Percentiles rank a stretch among this genome's conserved stretches.
phyloP scores from a whole-genome alignment of 2,329 filamentous ascomycete genomes.

The Alternaria infectoria region DNA sequence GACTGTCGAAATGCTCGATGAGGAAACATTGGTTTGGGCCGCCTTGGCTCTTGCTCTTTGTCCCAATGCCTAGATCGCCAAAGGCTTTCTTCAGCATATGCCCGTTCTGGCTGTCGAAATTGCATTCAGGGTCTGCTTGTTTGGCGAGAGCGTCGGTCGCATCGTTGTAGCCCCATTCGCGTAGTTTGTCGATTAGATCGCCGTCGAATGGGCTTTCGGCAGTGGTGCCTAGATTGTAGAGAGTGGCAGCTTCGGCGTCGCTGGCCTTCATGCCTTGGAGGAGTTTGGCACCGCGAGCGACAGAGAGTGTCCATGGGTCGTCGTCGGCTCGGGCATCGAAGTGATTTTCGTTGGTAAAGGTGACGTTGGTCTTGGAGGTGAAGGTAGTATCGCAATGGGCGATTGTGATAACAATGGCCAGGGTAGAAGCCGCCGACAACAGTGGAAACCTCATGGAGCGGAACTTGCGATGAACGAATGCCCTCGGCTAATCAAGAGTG shows the following conservation, averaged over 20 bases:
- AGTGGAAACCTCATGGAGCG: no score
- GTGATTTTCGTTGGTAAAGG: neutral
- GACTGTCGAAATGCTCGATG: constrained; percentile 18
- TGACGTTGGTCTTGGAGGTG: neutral
- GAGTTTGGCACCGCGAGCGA: constrained; percentile 15
- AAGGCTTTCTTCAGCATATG: constrained; percentile 9
- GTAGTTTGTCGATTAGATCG: constrained; percentile 5
- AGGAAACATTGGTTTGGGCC: constrained; percentile 22
- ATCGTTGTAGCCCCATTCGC: constrained; percentile 21
- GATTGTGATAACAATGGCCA: no score
- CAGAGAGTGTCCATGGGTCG: constrained; percentile 4
- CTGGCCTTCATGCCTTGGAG: constrained; percentile 18
- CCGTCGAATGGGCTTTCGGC: constrained; percentile 14
- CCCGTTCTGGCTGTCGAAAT: no score
- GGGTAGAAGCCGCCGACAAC: no score
- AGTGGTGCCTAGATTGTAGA: constrained; percentile 7
- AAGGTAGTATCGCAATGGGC: no score
- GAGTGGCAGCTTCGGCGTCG: constrained; percentile 10
- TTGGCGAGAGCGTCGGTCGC: constrained; percentile 3
- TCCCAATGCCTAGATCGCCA: constrained; percentile 8
- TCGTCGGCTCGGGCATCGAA: neutral
- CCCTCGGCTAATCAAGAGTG: no score
- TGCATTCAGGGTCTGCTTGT: no score
- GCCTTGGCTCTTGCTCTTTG: constrained; percentile 8
- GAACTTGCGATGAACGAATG: no score